These are phyloP conservation scores for Lentinula novae-zelandiae DNA, from an alignment of 1,284 basidiomycete species.

Conservation along the genomic window DNA sequence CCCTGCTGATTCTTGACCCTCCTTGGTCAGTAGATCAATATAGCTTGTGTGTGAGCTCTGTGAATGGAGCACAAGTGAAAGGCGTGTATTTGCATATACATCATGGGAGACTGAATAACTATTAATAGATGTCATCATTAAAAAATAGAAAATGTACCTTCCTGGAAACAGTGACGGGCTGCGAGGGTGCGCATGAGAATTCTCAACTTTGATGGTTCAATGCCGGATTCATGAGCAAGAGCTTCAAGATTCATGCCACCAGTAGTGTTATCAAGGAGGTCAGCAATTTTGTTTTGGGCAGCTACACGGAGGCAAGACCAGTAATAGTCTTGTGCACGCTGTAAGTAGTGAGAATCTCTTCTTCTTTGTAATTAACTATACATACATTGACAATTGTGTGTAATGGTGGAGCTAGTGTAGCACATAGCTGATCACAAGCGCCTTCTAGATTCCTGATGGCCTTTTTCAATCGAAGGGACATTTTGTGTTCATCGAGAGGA, in stretches of 20 bases:
- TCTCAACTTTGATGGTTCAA: background rate
- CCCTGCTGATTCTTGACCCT: constrained; percentile 4
- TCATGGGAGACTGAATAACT: background rate
- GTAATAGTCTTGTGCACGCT: background rate
- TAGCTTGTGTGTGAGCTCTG: constrained; percentile 2
- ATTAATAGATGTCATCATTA: background rate
- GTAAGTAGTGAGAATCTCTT: background rate
- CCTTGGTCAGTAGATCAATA: constrained; percentile 1
- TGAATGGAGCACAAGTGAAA: background rate
- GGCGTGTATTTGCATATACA: background rate
- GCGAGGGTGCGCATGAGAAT: background rate
- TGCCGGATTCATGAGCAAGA: background rate
- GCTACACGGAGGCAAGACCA: background rate
- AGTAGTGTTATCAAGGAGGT: background rate
- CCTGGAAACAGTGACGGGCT: background rate
- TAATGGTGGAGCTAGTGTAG: constrained; percentile 25
- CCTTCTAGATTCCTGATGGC: constrained; percentile 28
- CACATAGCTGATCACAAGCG: constrained; percentile 27
- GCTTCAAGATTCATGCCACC: background rate
- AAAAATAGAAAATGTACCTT: background rate
- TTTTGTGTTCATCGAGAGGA: constrained; percentile 23
- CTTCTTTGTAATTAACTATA: background rate
- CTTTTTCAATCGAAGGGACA: constrained; percentile 19
- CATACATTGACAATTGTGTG: constrained; percentile 29
- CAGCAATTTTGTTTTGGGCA: background rate